Evolutionary conservation across 2,329 filamentous ascomycete genomes (phyloP).

Genomic region (Lasiodiplodia theobromae): DNA sequence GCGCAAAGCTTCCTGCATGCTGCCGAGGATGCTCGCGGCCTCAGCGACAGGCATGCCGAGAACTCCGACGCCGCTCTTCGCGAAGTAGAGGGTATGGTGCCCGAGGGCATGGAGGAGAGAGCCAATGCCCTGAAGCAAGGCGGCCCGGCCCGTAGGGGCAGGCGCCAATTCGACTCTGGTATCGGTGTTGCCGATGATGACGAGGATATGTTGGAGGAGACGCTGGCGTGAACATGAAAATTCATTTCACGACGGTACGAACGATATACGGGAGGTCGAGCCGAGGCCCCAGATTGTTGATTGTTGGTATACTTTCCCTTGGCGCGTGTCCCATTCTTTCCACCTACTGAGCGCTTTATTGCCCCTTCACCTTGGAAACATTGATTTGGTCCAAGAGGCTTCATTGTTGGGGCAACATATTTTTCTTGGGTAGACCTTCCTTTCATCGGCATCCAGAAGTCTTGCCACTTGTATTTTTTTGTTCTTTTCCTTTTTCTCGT

Average conservation of each 20-base stretch:
- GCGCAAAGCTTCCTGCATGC: slow-evolving; percentile 39
- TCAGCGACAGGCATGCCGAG: slow-evolving; percentile 15
- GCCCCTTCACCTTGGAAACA: not conserved
- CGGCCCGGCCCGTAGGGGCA: slow-evolving; percentile 34
- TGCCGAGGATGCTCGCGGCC: slow-evolving; percentile 40
- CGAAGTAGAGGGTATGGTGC: slow-evolving; percentile 44
- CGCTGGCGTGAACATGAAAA: slow-evolving; percentile 17
- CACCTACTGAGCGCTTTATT: not conserved
- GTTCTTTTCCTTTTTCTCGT: not conserved
- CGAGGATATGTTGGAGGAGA: slow-evolving; percentile 32
- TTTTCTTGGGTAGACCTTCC: not conserved
- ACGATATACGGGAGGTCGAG: not conserved
- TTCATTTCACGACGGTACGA: slow-evolving; percentile 8
- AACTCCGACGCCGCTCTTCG: slow-evolving; percentile 31
- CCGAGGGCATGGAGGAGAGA: slow-evolving; percentile 44
- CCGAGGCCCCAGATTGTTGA: slow-evolving; percentile 16
- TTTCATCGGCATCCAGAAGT: not conserved
- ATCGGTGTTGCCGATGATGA: slow-evolving; percentile 41
- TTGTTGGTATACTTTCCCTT: slow-evolving; percentile 4
- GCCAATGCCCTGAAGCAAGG: slow-evolving; percentile 42
- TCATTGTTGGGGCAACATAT: not conserved
- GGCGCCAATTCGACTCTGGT: slow-evolving; percentile 44
- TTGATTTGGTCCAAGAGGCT: not conserved
- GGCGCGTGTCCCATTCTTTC: not conserved
- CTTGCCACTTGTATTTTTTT: slow-evolving; percentile 20